Evolutionary conservation across 352 stramenopile species (phyloP), one percentile per base, ranked within the genome.

Genomic region (Paralagenidium karlingii): DNA sequence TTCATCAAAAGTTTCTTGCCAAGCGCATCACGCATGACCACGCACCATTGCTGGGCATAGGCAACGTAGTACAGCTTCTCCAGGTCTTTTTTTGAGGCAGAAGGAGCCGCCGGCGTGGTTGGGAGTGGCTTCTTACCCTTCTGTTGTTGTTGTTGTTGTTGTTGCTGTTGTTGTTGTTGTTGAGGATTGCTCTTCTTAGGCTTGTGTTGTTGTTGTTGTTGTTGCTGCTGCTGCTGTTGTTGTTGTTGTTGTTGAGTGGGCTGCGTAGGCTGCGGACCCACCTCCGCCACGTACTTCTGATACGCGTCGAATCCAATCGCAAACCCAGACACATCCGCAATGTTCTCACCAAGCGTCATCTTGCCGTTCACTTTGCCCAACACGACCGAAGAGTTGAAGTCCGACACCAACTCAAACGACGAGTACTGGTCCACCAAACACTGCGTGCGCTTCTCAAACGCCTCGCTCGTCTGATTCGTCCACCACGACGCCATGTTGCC

Each of bases 401-500:
- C 49, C 32, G 69, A 81, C 8, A 40, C 43, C 13, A 81, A 58
- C 15, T 45, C 12, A 34, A 77, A 86, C 9, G 19, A 34, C 15
- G 44, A 34, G 44, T 85, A 91, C 45, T 91, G 67, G 1, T 81
- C 51, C 18, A 76, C 56, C 11, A 91, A 57, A 43, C 74, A 91
- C 26, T 63, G 27, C 0, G 70, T 60, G 11, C 76, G 68, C 12
- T 52, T 40, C 2, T 53, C 40, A 38, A 94, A 98, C 34, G 91
- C 67, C 8, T 51, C 46, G 12, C 58, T 63, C 21, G 95, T 95
- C 26, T 69, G 62, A 20, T 82, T 56, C 16, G 71, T 94, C 88
- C 93, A 97, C 90, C 90, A 98, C 54, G 96, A 70, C 0, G 81
- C 55, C 40, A 97, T 67, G 36, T 96, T 96, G 8, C 92, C 92